A percentile compares a stretch with the other conserved stretches of the same genome.
Conservation (phyloP, 192 early-diverging fungal species). For the Gonapodya prolifera region DNA sequence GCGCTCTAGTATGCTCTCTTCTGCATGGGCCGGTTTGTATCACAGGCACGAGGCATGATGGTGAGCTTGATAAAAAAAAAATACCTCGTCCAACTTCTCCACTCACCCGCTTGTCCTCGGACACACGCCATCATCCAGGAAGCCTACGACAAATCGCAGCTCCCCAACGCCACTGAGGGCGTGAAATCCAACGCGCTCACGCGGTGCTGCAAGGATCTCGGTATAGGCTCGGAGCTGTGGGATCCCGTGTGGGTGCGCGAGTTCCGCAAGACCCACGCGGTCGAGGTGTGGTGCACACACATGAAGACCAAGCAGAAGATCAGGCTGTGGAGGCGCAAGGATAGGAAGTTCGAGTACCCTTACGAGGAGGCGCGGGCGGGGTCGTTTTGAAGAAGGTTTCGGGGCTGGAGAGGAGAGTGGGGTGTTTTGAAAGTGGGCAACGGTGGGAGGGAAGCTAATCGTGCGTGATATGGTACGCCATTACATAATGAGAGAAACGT, state of each 20-base stretch:
- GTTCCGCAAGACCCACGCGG: conserved; percentile 64
- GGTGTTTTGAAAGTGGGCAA: too few relatives aligned
- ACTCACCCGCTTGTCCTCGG: conserved; percentile 21
- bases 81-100: conserved; percentile 71
- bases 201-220: conserved; percentile 95
- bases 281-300: conserved; percentile 62
- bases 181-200: conserved; percentile 87
- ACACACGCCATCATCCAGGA: conserved; percentile 1
- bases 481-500: too few relatives aligned
- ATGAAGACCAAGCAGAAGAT: conserved; percentile 61
- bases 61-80: conserved; percentile 55
- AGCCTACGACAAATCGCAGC: conserved; percentile 6
- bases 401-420: too few relatives aligned
- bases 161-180: conserved; percentile 8
- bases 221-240: conserved; percentile 83
- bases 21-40: conserved; percentile 76
- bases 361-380: conserved; percentile 22
- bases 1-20: conserved; percentile 14
- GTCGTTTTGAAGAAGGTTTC: background rate
- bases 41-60: conserved; percentile 89
- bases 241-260: conserved; percentile 78
- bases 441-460: too few relatives aligned
- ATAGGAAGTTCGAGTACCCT: conserved; percentile 49
- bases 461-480: too few relatives aligned
- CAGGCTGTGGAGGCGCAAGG: conserved; percentile 77